Evolutionary conservation across 2,329 filamentous ascomycete genomes (phyloP), one percentile per base, ranked within the genome.

Genomic region (Exophiala sideris): DNA sequence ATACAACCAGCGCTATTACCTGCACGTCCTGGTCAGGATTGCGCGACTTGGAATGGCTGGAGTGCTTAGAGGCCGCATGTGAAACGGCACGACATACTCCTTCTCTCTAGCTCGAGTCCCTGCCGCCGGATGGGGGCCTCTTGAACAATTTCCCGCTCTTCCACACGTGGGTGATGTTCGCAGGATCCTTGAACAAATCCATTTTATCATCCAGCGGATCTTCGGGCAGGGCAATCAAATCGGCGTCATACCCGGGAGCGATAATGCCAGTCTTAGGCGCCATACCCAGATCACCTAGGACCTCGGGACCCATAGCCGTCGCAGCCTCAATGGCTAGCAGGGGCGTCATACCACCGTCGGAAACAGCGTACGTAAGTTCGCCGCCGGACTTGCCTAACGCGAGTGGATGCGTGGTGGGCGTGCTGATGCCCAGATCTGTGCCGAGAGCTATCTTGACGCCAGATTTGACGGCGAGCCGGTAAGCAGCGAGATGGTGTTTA

Each of bases 311-410:
- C 44, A 69, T 78, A 11, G 75, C 76, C 5, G 78, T 80, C 3
- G 71, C 76, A 29, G 75, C 73, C 63, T 80, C 75, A 56, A 82
- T 79, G 5, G 78, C 77, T 62, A 78, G 65, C 41, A 81, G 61
- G 3, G 74, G 72, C 3, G 72, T 73, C 73, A 81, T 72, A 1
- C 78, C 78, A 7, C 74, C 73, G 45, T 76, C 67, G 35, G 34
- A 48, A 36, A 79, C 73, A 2, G 76, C 77, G 62, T 73, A 77
- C 14, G 66, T 62, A 18, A 81, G 64, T 65, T 81, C 78, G 41
- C 68, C 69, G 4, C 72, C 76, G 58, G 75, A 76, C 39, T 66
- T 70, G 2, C 75, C 75, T 54, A 74, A 73, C 1, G 67, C 56
- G 9, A 71, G 54, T 5, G 54, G 54, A 42, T 59, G 50, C 9